phyloP scores from a whole-genome alignment of 2,329 filamentous ascomycete genomes.

The Cadophora sp. region DNA sequence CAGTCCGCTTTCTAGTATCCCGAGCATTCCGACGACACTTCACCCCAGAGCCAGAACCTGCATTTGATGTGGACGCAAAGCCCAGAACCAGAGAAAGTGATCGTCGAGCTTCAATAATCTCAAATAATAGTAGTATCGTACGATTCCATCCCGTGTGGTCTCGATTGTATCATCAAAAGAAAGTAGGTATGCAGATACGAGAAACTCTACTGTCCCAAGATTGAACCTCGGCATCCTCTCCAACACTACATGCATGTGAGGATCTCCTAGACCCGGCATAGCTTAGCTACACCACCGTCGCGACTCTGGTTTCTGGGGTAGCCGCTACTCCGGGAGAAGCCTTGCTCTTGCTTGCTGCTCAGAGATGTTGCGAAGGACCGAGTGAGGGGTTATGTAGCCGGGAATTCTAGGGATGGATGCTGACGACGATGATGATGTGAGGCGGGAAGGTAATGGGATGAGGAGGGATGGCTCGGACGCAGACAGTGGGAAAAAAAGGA shows the following conservation, averaged over 20 bases:
- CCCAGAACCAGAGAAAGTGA: neutral
- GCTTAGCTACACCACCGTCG: neutral
- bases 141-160: neutral
- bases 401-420: neutral
- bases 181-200: neutral
- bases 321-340: neutral
- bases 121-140: neutral
- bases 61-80: neutral
- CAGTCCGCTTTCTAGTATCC: neutral
- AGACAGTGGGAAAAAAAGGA: neutral
- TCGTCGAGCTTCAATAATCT: neutral
- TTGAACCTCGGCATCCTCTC: constrained; percentile 9
- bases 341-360: no score
- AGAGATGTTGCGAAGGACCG: no score
- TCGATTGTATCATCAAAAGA: neutral
- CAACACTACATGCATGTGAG: constrained; percentile 7
- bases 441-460: neutral
- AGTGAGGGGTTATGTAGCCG: neutral
- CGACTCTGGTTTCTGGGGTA: neutral
- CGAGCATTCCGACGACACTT: neutral
- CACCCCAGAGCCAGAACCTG: neutral
- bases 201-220: neutral
- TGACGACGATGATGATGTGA: neutral
- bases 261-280: neutral
- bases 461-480: neutral